A percentile compares a stretch with the other conserved stretches of the same genome.
Conservation (phyloP, 2,329 filamentous ascomycete genomes). For the Curvularia eragrostidis region DNA sequence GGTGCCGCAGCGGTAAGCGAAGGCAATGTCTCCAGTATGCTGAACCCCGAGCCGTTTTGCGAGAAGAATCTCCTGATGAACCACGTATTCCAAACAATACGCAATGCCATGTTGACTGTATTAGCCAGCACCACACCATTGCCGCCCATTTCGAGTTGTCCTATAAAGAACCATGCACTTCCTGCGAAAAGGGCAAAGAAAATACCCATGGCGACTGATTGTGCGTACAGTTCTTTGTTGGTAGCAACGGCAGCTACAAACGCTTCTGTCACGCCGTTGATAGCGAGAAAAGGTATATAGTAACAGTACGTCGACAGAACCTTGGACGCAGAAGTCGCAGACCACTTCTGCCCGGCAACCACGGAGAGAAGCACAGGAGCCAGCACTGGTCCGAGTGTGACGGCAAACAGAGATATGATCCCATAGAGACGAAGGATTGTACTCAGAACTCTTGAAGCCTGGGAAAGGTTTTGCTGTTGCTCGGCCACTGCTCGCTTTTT, state of each 20-base stretch:
- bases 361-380: conserved; percentile 76
- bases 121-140: conserved; percentile 86
- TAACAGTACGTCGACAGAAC: conserved; percentile 85
- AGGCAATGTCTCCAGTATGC: conserved; percentile 29
- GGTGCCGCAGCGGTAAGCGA: conserved; percentile 44
- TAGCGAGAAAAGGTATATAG: conserved; percentile 88
- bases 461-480: conserved; percentile 37
- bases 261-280: conserved; percentile 90
- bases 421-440: conserved; percentile 75
- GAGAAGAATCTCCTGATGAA: conserved; percentile 67
- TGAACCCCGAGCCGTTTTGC: conserved; percentile 26
- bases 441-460: conserved; percentile 61
- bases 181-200: conserved; percentile 80
- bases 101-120: conserved; percentile 84
- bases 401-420: conserved; percentile 72
- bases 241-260: conserved; percentile 90
- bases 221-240: conserved; percentile 73
- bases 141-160: conserved; percentile 73
- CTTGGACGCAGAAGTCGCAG: conserved; percentile 71
- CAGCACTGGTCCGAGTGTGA: conserved; percentile 75
- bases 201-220: conserved; percentile 82
- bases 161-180: conserved; percentile 77
- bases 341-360: conserved; percentile 80
- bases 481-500: conserved; percentile 16
- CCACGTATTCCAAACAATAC: conserved; percentile 78